phyloP scores from a whole-genome alignment of 306 rosid genomes.

The Castanea crenata region DNA sequence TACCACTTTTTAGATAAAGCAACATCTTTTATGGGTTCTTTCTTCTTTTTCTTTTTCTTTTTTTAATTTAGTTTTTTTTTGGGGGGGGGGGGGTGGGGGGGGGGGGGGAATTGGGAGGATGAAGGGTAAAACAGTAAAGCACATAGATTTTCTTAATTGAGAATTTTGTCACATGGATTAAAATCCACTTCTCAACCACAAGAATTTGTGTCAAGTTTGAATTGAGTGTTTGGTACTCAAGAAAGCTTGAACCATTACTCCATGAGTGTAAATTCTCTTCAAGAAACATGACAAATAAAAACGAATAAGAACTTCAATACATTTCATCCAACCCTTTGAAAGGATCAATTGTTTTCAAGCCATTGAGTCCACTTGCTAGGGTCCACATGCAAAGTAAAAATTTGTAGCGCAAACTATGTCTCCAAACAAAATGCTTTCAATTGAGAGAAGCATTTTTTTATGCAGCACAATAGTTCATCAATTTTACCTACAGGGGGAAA shows the following conservation, averaged over 20 bases:
- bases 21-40: background rate
- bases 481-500: background rate
- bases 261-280: too few species aligned
- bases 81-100: too few species aligned
- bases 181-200: background rate
- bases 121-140: background rate
- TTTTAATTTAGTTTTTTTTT: too few species aligned
- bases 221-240: background rate
- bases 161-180: background rate
- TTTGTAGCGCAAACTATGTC: background rate
- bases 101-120: too few species aligned
- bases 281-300: too few species aligned
- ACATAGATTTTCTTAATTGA: background rate
- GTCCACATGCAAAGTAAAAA: background rate
- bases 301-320: too few species aligned
- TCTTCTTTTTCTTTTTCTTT: too few species aligned
- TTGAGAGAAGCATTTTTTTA: background rate
- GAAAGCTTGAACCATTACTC: too few species aligned
- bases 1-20: background rate
- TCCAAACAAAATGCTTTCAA: background rate
- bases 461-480: background rate
- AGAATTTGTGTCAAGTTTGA: background rate
- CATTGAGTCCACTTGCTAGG: background rate
- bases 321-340: too few species aligned
- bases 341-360: background rate